Evolutionary conservation across 139 green algal genomes (phyloP).

Genomic region (Haematococcus lacustris): DNA sequence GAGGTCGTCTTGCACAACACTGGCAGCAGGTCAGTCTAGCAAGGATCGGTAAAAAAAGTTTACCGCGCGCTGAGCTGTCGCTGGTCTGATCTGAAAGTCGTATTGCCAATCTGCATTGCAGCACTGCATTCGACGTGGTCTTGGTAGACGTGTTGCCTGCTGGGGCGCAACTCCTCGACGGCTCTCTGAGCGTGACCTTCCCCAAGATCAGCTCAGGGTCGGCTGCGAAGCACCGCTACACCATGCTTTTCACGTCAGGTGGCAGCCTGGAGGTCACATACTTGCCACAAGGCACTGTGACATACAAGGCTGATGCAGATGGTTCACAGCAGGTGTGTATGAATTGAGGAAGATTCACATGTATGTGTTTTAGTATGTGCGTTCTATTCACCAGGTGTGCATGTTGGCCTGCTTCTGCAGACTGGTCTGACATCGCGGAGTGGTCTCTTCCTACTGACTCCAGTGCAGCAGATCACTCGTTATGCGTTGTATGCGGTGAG

Average conservation of each 20-base stretch:
- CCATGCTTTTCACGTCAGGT: conserved; percentile 5
- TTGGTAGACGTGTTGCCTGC: neutral
- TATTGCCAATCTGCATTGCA: no score
- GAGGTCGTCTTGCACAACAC: conserved; percentile 3
- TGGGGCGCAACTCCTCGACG: conserved; percentile 1
- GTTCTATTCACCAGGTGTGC: neutral
- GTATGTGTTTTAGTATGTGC: neutral
- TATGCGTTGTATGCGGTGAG: conserved; percentile 7
- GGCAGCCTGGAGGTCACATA: neutral
- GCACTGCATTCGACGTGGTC: neutral
- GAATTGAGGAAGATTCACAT: neutral
- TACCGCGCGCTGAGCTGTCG: no score
- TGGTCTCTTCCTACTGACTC: conserved; percentile 8
- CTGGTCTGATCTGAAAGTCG: no score
- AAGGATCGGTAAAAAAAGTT: no score
- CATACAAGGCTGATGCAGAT: conserved; percentile 6
- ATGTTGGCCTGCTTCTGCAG: neutral
- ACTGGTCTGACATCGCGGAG: conserved; percentile 1
- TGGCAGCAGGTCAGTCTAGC: neutral
- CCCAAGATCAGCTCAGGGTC: neutral
- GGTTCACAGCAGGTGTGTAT: neutral
- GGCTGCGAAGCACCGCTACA: neutral
- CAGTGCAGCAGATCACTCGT: conserved; percentile 7
- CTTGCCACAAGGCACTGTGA: conserved; percentile 1
- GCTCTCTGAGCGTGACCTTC: conserved; percentile 1